Base-by-base conservation (phyloP, 1,284 basidiomycete species). In the Cryptococcus hybrid region DNA sequence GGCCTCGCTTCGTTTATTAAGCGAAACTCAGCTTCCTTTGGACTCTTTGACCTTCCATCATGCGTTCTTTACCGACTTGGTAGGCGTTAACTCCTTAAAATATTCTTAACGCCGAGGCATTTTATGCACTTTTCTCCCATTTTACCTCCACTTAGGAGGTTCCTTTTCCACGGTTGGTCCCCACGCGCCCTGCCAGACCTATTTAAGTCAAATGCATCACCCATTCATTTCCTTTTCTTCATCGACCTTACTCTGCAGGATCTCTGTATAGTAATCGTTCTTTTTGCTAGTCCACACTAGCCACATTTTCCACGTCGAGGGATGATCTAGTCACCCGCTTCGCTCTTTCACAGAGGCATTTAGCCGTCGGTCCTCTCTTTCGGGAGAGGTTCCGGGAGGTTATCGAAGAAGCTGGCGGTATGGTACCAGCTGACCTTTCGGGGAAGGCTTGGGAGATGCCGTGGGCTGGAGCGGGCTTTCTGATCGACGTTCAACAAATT, bases 261-360 rank as follows among this genome's bases (percentile, higher is more conserved):
- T 76, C 67, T 76, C 73, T 75, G 67, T 76, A 75, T 70, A 76
- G 73, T 74, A 52, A 66, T 59, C 64, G 69, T 73, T 71, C 69
- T 64, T 71, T 71, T 71, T 66, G 71, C 73, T 76, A 75, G 73
- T 76, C 72, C 68, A 76, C 63, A 74, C 73, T 75, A 76, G 74
- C 70, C 72, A 74, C 70, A 73, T 70, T 74, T 74, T 75, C 71
- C 73, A 76, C 69, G 70, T 74, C 74, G 74, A 76, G 74, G 69
- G 74, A 76, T 76, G 74, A 76, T 75, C 59, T 48, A 73, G 70
- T 63, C 51, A 67, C 70, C 73, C 69, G 66, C 72, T 62, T 67
- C 56, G 70, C 74, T 73, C 74, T 76, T 67, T 76, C 64, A 76
- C 74, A 74, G 74, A 76, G 74, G 59, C 64, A 62, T 67, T 70